phyloP scores from a whole-genome alignment of 495 filamentous ascomycete genomes.

The Oleoguttula mirabilis region DNA sequence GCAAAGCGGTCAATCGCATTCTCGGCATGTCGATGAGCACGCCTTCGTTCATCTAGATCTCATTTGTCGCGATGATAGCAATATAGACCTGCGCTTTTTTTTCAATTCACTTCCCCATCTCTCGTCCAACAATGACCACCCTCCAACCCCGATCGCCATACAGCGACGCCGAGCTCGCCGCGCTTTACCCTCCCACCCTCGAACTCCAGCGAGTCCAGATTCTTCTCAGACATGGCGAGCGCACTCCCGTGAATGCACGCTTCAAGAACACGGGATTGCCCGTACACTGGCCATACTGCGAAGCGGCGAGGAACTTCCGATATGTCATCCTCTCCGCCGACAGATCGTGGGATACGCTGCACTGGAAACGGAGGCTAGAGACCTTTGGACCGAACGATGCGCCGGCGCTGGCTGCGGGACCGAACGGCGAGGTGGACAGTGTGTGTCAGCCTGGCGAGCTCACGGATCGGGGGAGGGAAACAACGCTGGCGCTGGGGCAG shows the following conservation, averaged over 20 bases:
- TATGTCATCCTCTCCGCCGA: constrained; percentile 52
- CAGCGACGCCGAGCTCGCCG: constrained; percentile 62
- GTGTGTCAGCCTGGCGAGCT: constrained; percentile 80
- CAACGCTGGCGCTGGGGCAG: constrained; percentile 67
- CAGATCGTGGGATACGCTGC: constrained; percentile 52
- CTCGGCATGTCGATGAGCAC: no score
- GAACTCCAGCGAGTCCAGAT: constrained; percentile 85
- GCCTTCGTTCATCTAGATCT: no score
- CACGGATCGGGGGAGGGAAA: constrained; percentile 75
- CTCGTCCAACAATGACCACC: no score
- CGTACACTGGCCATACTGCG: constrained; percentile 85
- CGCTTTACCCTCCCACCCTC: constrained; percentile 67
- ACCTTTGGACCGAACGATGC: constrained; percentile 63
- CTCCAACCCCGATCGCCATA: constrained; percentile 65
- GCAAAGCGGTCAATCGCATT: no score
- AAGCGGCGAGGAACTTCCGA: constrained; percentile 56
- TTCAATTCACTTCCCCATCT: no score
- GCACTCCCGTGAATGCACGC: constrained; percentile 71
- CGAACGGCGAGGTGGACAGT: constrained; percentile 55
- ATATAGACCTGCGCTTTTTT: no score
- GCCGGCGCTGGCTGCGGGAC: constrained; percentile 53
- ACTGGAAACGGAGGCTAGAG: constrained; percentile 72
- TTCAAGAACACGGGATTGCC: constrained; percentile 57
- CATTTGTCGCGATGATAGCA: no score
- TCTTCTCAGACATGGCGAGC: constrained; percentile 78